Base-by-base conservation (phyloP, 805 yeast genomes). In the Wickerhamiella cacticola region DNA sequence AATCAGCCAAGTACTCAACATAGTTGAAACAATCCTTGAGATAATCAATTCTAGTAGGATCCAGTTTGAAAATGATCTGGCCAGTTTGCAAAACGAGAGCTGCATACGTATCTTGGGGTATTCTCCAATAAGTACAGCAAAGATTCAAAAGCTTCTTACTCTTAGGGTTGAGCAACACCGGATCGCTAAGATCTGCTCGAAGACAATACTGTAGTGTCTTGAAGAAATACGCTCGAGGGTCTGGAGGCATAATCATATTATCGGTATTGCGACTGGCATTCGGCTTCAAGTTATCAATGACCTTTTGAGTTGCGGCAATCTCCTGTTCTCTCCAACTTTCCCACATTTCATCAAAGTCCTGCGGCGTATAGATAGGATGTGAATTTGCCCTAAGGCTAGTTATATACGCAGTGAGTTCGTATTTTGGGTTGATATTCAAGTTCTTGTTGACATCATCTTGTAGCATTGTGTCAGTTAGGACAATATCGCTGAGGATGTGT, bases 91-190 rank as follows among this genome's bases (percentile, higher is more conserved):
- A 28, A 2, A 47, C 25, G 10, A 49, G 24, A 31, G 44, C 35
- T n/a, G 49, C 47, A 23, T 43, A 38, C 3, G 50, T 43, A 12
- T 44, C 38, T 19, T 46, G 45, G 55, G 56, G 72, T 69, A 3
- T 60, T 49, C 82, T 65, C 92, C 92, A 82, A 46, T 74, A 66
- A 35, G 65, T 68, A 5, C 75, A 65, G 47, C 75, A 73, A 13
- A 68, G 59, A 1, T 58, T 60, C 2, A 80, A 55, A 10, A 80
- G 59, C 40, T 66, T 68, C 6, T 63, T 59, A 0, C 75, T 65
- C 15, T 68, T 59, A 50, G 73, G 74, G 1, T 78, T 64, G n/a
- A 72, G 53, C 16, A 66, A 41, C 9, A 59, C 46, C 3, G 57
- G 54, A 54, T 8, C 50, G 50, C 42, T 55, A 55, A 56, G 50